Percentiles rank a stretch among this genome's conserved stretches.
These are phyloP conservation scores for Zelopaecilomyces penicillatus DNA, from an alignment of 2,329 filamentous ascomycete species.

Conservation along the genomic window DNA sequence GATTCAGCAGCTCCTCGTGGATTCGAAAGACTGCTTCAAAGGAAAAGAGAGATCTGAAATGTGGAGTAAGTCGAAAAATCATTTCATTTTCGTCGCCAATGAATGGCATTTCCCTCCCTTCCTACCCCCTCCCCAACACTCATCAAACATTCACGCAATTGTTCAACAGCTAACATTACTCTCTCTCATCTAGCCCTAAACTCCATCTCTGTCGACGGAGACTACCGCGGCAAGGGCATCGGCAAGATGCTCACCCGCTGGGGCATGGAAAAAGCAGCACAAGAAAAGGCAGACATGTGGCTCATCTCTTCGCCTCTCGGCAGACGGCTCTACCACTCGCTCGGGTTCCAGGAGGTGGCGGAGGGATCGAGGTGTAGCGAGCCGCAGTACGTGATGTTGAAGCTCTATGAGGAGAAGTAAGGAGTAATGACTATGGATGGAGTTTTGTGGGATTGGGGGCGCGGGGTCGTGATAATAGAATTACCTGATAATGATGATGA, in stretches of 20 bases:
- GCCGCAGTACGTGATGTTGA: slow-evolving; percentile 11
- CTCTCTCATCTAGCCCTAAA: slow-evolving; percentile 6
- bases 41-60: slow-evolving; percentile 4
- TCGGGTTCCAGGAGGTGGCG: slow-evolving; percentile 8
- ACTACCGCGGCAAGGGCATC: slow-evolving; percentile 9
- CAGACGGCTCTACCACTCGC: slow-evolving; percentile 6
- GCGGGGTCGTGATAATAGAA: too few species aligned
- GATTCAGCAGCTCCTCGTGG: slow-evolving; percentile 8
- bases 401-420: slow-evolving; percentile 4
- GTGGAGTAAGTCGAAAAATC: slow-evolving; percentile 9
- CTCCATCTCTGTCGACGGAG: slow-evolving; percentile 10
- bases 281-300: slow-evolving; percentile 7
- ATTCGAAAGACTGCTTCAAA: slow-evolving; percentile 2
- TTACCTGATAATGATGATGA: too few species aligned
- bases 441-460: too few species aligned
- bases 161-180: not conserved
- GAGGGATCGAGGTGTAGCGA: slow-evolving; percentile 8
- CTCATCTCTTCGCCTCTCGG: slow-evolving; percentile 9
- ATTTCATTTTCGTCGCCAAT: not conserved
- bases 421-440: too few species aligned
- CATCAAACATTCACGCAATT: too few species aligned
- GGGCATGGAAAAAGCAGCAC: slow-evolving; percentile 8
- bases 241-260: slow-evolving; percentile 11
- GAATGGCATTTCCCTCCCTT: too few species aligned
- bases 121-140: too few species aligned